Base-by-base conservation (phyloP, 768 basidiomycete species). In the Suillus paluster region DNA sequence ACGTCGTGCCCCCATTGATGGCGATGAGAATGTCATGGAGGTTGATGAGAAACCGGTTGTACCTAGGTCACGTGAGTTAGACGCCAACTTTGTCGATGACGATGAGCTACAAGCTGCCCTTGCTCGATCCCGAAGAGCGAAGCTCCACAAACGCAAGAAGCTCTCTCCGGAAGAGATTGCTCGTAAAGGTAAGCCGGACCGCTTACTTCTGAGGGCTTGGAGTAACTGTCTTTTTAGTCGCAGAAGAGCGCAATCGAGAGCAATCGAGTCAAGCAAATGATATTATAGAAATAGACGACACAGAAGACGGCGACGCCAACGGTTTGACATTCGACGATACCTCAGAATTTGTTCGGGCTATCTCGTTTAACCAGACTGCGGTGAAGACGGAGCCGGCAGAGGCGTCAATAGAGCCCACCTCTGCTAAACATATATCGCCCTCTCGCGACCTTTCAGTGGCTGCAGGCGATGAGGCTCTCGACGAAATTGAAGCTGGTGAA, bases 21-120 rank as follows among this genome's bases (percentile, higher is more conserved):
- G 71, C 39, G 84, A 83, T 39, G 50, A 48, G 58, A 66, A 68
- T 59, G 78, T 76, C 64, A 97, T 97, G 92, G 86, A 93, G 36
- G 84, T 95, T 59, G 96, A 97, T 70, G 78, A 84, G 67, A 87
- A 84, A 67, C 86, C 90, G n/a, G 79, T 86, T 61, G 77, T 87
- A 30, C 86, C 88, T 63, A 82, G 89, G 66, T 80, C 81, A 66
- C 83, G 90, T 68, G 86, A 95, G 72, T 81, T 94, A 57, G 87
- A 95, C 72, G 81, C 83, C 68, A 97, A 97, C 77, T 94, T 97
- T 75, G 90, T 99, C 65, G 97, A 99, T 77, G 97, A 99, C 75
- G 97, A 99, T 75, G 97, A 99, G 70, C 85, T 99, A 46, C 96
- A 98, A 81, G 92, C 92, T 45, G 94, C 92, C 30, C 81, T 99